Evolutionary conservation across 2,329 filamentous ascomycete genomes (phyloP).

Genomic region (Fusarium marasasianum): DNA sequence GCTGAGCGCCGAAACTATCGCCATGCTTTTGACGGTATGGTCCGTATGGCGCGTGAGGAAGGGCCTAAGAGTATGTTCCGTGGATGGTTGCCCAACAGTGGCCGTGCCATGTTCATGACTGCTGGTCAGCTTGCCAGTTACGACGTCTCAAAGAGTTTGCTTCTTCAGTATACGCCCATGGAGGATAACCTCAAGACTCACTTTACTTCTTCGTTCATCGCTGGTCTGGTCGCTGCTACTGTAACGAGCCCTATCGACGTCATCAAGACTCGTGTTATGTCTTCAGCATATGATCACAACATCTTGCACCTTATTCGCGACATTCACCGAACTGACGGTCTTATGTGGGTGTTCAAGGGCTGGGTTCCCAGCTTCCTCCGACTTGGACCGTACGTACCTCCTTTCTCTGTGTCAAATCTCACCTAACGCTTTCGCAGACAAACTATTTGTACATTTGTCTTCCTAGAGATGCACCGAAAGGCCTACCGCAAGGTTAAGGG

Average conservation of each 20-base stretch:
- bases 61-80: slow-evolving; percentile 81
- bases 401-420: not conserved
- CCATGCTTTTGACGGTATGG: slow-evolving; percentile 85
- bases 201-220: slow-evolving; percentile 79
- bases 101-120: slow-evolving; percentile 87
- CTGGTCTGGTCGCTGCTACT: slow-evolving; percentile 85
- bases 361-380: slow-evolving; percentile 82
- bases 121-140: slow-evolving; percentile 85
- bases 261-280: slow-evolving; percentile 90
- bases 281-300: slow-evolving; percentile 61
- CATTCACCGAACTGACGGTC: slow-evolving; percentile 75
- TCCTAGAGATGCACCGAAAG: slow-evolving; percentile 87
- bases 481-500: slow-evolving; percentile 69
- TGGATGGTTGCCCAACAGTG: slow-evolving; percentile 84
- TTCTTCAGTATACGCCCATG: slow-evolving; percentile 73
- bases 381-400: slow-evolving; percentile 66
- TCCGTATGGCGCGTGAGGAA: slow-evolving; percentile 88
- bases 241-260: slow-evolving; percentile 88
- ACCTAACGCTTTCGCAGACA: slow-evolving; percentile 61
- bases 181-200: slow-evolving; percentile 79
- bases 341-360: slow-evolving; percentile 87
- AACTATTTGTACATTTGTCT: slow-evolving; percentile 87
- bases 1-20: slow-evolving; percentile 86
- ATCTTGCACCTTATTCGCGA: slow-evolving; percentile 70
- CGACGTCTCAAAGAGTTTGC: slow-evolving; percentile 78